Conservation (phyloP, 345 rosid genomes). For the Pistacia vera region DNA sequence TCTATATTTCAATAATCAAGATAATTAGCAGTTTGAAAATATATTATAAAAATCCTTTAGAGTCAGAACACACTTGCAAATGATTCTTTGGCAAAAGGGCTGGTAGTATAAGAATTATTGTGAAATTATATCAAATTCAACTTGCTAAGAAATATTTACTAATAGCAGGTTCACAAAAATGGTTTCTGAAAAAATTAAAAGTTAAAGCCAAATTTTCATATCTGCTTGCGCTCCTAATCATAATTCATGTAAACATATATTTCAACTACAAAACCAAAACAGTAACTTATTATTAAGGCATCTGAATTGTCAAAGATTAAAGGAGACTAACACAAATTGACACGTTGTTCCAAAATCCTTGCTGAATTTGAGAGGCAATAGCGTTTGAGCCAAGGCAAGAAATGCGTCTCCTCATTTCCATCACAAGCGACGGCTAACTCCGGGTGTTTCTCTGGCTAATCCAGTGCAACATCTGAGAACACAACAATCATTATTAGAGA, state of each 20-base stretch:
- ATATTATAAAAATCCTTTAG: too few relatives aligned
- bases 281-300: too few relatives aligned
- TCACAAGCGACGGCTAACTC: neutral
- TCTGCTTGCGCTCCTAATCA: neutral
- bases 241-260: neutral
- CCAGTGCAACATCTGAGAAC: too few relatives aligned
- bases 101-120: too few relatives aligned
- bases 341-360: neutral
- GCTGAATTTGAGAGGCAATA: neutral
- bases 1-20: too few relatives aligned
- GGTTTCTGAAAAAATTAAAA: neutral
- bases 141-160: too few relatives aligned
- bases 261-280: neutral
- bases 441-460: neutral
- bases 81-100: too few relatives aligned
- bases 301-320: neutral
- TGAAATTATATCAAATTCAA: too few relatives aligned
- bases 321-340: too few relatives aligned
- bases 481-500: too few relatives aligned
- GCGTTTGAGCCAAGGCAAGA: conserved; percentile 24
- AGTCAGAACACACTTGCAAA: too few relatives aligned
- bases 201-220: too few relatives aligned
- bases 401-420: conserved; percentile 16
- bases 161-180: neutral
- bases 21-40: neutral